Percentiles rank a stretch among this genome's conserved stretches.
phyloP scores from a whole-genome alignment of 2,329 filamentous ascomycete species.

The Volutella citrinella region DNA sequence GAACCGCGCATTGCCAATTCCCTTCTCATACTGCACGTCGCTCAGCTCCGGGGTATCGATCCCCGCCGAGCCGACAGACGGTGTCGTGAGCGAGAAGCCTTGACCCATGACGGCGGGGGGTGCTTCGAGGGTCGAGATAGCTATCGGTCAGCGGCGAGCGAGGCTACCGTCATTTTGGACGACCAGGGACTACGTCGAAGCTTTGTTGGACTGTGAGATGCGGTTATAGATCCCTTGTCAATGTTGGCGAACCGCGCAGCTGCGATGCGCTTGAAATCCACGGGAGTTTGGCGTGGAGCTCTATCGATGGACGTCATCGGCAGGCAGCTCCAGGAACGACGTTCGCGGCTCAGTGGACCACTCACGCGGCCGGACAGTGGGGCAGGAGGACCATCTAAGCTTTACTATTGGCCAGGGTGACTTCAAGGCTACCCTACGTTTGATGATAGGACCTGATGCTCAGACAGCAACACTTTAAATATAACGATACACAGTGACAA shows the following conservation, averaged over 20 bases:
- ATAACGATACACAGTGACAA: no score
- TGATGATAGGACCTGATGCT: no score
- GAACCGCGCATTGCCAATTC: constrained; percentile 86
- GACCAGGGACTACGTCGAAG: no score
- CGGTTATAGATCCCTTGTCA: neutral
- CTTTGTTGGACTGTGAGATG: neutral
- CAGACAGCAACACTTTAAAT: no score
- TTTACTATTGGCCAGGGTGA: constrained; percentile 9
- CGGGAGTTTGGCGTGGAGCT: no score
- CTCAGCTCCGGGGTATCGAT: constrained; percentile 92
- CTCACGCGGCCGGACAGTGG: constrained; percentile 12
- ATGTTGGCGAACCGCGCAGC: neutral
- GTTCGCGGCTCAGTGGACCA: constrained; percentile 8
- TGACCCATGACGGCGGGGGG: constrained; percentile 70
- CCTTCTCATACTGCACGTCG: constrained; percentile 88
- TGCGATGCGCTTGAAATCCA: no score
- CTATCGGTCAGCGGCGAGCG: constrained; percentile 20
- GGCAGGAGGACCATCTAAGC: constrained; percentile 1
- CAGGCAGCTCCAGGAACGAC: no score
- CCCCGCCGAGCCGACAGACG: constrained; percentile 85
- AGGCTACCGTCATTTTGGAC: constrained; percentile 24
- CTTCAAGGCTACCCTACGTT: neutral
- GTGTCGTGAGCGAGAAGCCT: constrained; percentile 89
- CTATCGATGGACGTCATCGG: constrained; percentile 8
- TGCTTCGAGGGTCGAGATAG: constrained; percentile 17